Evolutionary conservation across 257 asterid genomes (phyloP), one percentile per base, ranked within the genome.

Genomic region (Solanum pinnatisectum): DNA sequence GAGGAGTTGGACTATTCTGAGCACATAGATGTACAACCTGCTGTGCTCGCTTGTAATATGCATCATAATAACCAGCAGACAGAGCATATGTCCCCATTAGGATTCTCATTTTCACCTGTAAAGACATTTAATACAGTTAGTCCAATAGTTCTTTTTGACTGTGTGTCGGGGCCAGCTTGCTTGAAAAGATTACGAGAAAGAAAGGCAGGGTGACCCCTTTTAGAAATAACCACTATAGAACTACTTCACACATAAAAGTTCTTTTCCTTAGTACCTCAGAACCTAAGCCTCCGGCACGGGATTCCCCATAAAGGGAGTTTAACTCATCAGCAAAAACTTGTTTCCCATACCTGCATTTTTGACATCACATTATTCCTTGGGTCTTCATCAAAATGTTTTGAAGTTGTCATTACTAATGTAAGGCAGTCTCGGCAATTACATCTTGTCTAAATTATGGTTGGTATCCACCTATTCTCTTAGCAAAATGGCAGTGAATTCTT

Each of bases 51-150:
- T 97, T 97, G 96, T 97, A 97, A 91, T 91, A 96, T 71, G 98
- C 99, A 93, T 97, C 99, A 90, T 96, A 97, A 89, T 97, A 97
- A 88, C 99, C 99, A 92, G 99, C 98, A 25, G 99, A 97, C 87
- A 97, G 98, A 60, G 98, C 99, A 91, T 97, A 97, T 86, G 99
- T 95, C 84, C 99, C 99, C 99, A 95, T 97, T 84, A 97, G 91
- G 88, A 96, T 95, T 91, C 99, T 94, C 96, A 95, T 93, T 90
- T 97, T 97, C 35, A 97, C 99, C 99, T 97, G 95, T 8, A 87
- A 89, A 11, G 73, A 59, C 33, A 78, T 88, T 72, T 46, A 33
- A 22, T 70, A 44, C 68, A 65, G 52, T 71, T 46, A 68, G 52
- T 15, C 73, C 39, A 63, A 88, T 14, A 67, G 15, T 27, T 42